These are phyloP conservation scores for Solanum chmielewskii DNA, from an alignment of 257 asterid species.

Conservation along the genomic window DNA sequence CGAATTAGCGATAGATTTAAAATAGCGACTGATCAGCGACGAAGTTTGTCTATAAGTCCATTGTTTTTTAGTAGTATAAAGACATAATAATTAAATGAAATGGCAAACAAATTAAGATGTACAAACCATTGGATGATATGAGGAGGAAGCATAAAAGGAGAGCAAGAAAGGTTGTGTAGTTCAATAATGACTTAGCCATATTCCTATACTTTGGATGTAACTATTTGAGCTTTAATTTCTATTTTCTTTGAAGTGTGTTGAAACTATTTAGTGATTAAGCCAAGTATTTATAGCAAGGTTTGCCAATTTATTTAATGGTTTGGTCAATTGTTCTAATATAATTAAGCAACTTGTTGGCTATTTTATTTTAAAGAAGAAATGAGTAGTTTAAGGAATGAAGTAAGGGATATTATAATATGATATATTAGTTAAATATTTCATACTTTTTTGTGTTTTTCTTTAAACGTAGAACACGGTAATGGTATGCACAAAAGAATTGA, in stretches of 20 bases:
- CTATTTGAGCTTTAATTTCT: not conserved
- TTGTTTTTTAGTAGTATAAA: no score
- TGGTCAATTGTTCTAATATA: not conserved
- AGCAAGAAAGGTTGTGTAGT: not conserved
- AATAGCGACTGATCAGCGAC: no score
- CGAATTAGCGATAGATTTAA: no score
- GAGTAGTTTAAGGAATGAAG: not conserved
- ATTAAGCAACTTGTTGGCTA: not conserved
- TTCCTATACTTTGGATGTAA: not conserved
- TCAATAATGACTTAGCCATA: not conserved
- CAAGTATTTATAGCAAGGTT: not conserved
- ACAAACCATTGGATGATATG: not conserved
- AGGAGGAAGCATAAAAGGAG: not conserved
- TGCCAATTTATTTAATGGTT: not conserved
- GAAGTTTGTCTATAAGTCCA: no score
- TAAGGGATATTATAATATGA: not conserved
- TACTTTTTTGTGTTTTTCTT: not conserved
- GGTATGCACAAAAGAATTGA: not conserved
- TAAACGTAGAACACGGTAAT: not conserved
- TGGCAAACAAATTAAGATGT: not conserved
- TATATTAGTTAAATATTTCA: not conserved
- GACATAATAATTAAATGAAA: not conserved
- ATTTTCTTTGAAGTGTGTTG: not conserved
- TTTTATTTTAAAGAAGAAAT: not conserved
- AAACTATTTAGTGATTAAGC: not conserved